These are phyloP conservation scores for Lactarius hengduanensis DNA, from an alignment of 768 basidiomycete species.

Conservation along the genomic window DNA sequence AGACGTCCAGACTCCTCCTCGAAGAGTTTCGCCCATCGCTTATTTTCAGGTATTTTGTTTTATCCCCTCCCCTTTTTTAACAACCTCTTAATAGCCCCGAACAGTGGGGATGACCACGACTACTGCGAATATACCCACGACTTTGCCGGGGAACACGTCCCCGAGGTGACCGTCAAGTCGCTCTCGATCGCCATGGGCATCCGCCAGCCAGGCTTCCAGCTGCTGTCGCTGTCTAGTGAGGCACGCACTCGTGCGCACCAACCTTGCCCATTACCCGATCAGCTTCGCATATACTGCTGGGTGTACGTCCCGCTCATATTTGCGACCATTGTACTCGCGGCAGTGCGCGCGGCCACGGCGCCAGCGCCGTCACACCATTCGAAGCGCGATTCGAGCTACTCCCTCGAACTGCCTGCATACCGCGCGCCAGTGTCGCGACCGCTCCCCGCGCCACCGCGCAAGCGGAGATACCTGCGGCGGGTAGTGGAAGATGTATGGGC, in stretches of 20 bases:
- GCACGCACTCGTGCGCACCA: conserved; percentile 47
- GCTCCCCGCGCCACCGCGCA: background rate
- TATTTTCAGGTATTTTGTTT: conserved; percentile 65
- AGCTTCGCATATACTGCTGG: conserved; percentile 70
- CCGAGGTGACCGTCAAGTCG: conserved; percentile 86
- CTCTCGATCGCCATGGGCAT: conserved; percentile 91
- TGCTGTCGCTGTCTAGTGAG: conserved; percentile 67
- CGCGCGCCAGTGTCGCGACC: background rate
- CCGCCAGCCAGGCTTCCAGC: conserved; percentile 80
- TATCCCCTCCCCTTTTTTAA: background rate
- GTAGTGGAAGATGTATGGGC: conserved; percentile 6
- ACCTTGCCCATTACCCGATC: conserved; percentile 82
- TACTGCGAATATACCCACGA: conserved; percentile 78
- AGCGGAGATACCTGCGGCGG: background rate
- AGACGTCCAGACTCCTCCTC: conserved; percentile 65
- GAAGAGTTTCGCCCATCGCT: conserved; percentile 60
- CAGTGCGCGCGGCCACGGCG: conserved; percentile 26
- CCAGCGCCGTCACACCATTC: background rate
- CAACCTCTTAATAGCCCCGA: background rate
- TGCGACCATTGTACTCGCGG: conserved; percentile 54
- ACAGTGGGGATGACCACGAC: conserved; percentile 92
- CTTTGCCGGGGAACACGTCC: conserved; percentile 38
- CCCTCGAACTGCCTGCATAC: conserved; percentile 4
- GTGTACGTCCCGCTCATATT: conserved; percentile 68
- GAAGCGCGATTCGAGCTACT: background rate